Evolutionary conservation across 257 asterid genomes (phyloP), one percentile per base, ranked within the genome.

Genomic region (Eustoma russellianum): DNA sequence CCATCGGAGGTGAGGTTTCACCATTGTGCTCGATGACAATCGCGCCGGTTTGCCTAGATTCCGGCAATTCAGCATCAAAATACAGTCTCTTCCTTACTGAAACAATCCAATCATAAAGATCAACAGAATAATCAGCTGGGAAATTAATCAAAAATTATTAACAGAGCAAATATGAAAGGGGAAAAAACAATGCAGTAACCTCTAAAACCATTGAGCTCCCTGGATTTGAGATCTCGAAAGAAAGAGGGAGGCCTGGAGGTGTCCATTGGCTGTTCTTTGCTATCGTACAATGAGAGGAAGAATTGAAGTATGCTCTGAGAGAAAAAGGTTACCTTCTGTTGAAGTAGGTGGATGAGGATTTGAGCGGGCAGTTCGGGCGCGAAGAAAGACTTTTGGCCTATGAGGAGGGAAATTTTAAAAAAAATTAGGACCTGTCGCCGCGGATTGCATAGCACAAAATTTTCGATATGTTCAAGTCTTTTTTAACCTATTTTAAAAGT

Each of bases 161-260:
- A 17, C 28, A 13, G 33, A 43, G 41, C 6, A 33, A 40, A 24
- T 34, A 48, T 7, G 17, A n/a, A n/a, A n/a, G 7, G 30, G 0
- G 10, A n/a, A n/a, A 53, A 47, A 6, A 11, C 30, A 41, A 11
- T 17, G n/a, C 41, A 35, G 13, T 11, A 62, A 88, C 97, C 96
- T 81, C 93, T 67, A 71, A 76, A 90, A 9, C 96, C 96, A 60
- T 78, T 76, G 65, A 90, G 68, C 69, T 90, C 97, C 64, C 97
- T 79, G 41, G 79, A 74, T 61, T 61, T 83, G 61, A 86, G 55
- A 55, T 86, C 97, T 49, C 71, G 77, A 75, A 90, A 83, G 46
- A 90, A 81, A 1, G 97, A 85, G 47, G 65, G 75, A 15, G 65
- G 53, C 60, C 56, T 67, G 50, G 63, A 68, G 13, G 51, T 59